Percentiles rank a stretch among this genome's conserved stretches.
phyloP scores from a whole-genome alignment of 257 asterid species.

The Solanum etuberosum region DNA sequence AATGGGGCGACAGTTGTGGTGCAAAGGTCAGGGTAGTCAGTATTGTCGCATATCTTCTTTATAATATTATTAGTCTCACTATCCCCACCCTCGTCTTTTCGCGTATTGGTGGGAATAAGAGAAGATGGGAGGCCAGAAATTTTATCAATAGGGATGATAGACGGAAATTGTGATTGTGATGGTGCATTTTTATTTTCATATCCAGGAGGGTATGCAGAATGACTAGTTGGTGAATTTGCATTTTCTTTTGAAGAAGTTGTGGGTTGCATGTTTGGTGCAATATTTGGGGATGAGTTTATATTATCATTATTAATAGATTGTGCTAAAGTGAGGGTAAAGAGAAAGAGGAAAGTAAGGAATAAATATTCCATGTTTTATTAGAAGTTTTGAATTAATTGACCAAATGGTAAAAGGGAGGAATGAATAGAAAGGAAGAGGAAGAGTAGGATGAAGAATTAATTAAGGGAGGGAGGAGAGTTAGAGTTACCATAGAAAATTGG shows the following conservation, averaged over 20 bases:
- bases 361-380: conserved; percentile 4
- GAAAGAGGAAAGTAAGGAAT: neutral
- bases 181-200: neutral
- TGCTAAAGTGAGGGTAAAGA: neutral
- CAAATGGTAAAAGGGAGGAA: neutral
- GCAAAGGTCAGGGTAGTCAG: conserved; percentile 27
- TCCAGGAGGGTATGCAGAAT: neutral
- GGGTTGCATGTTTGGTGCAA: neutral
- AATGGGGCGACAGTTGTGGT: conserved; percentile 7
- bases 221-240: neutral
- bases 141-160: neutral
- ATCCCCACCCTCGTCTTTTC: neutral
- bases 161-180: neutral
- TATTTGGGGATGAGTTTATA: neutral
- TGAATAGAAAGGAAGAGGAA: neutral
- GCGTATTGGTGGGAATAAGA: neutral
- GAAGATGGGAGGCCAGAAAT: neutral
- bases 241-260: neutral
- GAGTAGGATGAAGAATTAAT: neutral
- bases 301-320: neutral
- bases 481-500: neutral
- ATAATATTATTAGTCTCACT: neutral
- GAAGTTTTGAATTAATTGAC: neutral
- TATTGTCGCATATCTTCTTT: conserved; percentile 14
- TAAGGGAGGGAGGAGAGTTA: neutral